A percentile compares a stretch with the other conserved stretches of the same genome.
phyloP scores from a whole-genome alignment of 371 early-diverging fungal species.

The Amoeboaphelidium protococcarum region DNA sequence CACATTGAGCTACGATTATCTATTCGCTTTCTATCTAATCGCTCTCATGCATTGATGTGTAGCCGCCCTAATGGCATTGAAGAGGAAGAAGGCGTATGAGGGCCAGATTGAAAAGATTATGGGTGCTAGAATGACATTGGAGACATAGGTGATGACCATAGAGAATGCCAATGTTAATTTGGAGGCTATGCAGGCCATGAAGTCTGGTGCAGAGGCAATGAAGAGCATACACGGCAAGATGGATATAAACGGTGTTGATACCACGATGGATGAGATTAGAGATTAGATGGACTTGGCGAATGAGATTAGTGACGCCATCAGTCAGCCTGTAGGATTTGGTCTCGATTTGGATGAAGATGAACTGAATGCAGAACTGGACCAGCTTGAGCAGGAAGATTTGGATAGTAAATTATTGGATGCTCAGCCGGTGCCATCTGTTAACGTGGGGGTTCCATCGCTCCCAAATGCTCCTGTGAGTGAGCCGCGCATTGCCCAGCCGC shows the following conservation, averaged over 20 bases:
- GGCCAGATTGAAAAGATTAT: constrained; percentile 60
- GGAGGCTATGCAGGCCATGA: constrained; percentile 87
- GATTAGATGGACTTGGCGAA: constrained; percentile 90
- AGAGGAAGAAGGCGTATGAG: constrained; percentile 69
- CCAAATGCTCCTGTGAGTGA: too few species aligned
- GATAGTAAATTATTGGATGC: constrained; percentile 59
- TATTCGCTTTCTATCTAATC: constrained; percentile 2
- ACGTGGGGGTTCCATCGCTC: too few species aligned
- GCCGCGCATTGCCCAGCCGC: constrained; percentile 12
- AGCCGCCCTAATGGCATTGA: constrained; percentile 79
- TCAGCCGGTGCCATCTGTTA: constrained; percentile 26
- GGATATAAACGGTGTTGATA: constrained; percentile 77
- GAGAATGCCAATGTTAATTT: constrained; percentile 86
- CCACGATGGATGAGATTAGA: constrained; percentile 84
- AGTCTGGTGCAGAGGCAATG: constrained; percentile 76
- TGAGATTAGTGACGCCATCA: constrained; percentile 77
- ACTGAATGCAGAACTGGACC: constrained; percentile 64
- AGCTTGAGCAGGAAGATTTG: constrained; percentile 74
- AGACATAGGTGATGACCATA: constrained; percentile 81
- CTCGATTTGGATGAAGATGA: constrained; percentile 65
- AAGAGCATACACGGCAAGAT: constrained; percentile 73
- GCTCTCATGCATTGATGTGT: background rate
- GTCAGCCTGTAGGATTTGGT: constrained; percentile 57
- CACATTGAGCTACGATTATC: constrained; percentile 1
- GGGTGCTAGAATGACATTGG: constrained; percentile 70